Conservation (phyloP, 2,329 filamentous ascomycete genomes). For the Phaeosphaeriaceae sp. region DNA sequence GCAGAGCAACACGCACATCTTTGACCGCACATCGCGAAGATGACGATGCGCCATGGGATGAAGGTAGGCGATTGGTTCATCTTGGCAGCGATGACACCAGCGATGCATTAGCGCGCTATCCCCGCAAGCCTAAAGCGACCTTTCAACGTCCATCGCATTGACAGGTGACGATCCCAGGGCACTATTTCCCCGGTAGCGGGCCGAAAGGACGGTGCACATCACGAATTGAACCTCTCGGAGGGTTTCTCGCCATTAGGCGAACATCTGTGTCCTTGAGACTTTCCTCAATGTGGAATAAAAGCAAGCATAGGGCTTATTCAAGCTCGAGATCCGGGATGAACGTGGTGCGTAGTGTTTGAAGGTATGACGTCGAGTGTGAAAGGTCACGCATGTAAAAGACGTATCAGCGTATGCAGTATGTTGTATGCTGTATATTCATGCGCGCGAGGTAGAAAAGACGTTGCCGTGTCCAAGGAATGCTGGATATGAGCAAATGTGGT, state of each 20-base stretch:
- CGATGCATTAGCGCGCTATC: not conserved
- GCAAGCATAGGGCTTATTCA: not conserved
- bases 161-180: not conserved
- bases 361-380: not conserved
- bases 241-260: constrained; percentile 2
- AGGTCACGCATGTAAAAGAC: not conserved
- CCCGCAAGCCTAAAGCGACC: constrained; percentile 1
- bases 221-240: constrained; percentile 1
- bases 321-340: not conserved
- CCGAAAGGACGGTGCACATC: not conserved
- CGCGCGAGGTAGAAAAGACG: not conserved
- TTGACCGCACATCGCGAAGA: not conserved
- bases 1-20: not conserved
- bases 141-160: not conserved
- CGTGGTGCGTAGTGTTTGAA: not conserved
- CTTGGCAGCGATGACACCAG: not conserved
- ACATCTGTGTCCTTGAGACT: not conserved
- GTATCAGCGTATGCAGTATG: not conserved
- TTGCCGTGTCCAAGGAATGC: too few relatives aligned
- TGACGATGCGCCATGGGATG: constrained; percentile 7
- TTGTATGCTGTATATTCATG: not conserved
- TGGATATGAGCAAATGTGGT: not conserved
- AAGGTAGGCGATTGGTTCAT: not conserved
- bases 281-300: not conserved
- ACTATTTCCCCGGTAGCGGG: not conserved